Evolutionary conservation across 805 yeast species (phyloP), one percentile per base, ranked within the genome.

Genomic region (Tetrapisispora fleetii): DNA sequence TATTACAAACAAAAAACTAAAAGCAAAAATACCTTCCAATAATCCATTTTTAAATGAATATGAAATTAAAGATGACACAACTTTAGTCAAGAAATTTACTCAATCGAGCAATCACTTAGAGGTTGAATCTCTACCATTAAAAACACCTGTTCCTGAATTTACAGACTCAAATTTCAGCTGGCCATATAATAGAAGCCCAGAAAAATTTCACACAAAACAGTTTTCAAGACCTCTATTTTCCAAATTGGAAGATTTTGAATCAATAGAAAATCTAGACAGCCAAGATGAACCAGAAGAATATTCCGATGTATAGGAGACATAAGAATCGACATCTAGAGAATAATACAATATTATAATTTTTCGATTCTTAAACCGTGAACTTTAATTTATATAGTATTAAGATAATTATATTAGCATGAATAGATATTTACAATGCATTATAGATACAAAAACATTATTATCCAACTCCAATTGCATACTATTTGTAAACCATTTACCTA

Each of bases 1-100:
- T 40, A 51, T 53, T n/a, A 39, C 49, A 2, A 49, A 48, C 19
- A 51, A 39, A 28, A 54, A 41, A 16, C 21, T 30, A 4, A 47
- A 40, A 16, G 33, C 21, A 16, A 37, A 33, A 13, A 19, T 43
- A 16, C 28, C 11, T 10, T 11, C 36, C 2, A 30, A 22, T 3
- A 41, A 41, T 28, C 44, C 44, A 3, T 41, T 41, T 30, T 41
- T 24, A 4, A 41, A 41, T 32, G 44, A 28, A 10, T 32, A 30
- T 32, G 44, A 41, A 19, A 30, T 41, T 11, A 32, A 41, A 16
- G 13, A 11, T 17, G 28, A 36, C 10, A 22, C 21, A 24, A 8
- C 9, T 40, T 14, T 32, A 32, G 16, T 14, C 43, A 16, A 38
- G 4, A 10, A 38, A 24, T 9, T 4, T 38, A 14, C 4, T 9